Conservation (phyloP, 768 basidiomycete genomes). For the Fomitopsis serialis region DNA sequence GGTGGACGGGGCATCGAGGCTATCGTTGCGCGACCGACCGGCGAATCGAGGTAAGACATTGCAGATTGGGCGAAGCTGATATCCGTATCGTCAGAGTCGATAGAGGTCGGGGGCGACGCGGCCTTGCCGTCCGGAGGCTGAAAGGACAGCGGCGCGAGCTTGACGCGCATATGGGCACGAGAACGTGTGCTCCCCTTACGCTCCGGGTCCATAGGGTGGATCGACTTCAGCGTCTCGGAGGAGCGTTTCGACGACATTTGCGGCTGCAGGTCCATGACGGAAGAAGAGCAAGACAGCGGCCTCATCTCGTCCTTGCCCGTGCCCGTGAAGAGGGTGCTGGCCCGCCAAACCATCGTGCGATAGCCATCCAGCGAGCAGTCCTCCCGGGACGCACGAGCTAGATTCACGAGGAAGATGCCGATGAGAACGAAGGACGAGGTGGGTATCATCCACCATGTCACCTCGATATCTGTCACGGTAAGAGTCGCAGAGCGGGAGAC, state of each 20-base stretch:
- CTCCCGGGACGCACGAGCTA: slow-evolving; percentile 4
- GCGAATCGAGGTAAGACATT: slow-evolving; percentile 20
- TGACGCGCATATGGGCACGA: slow-evolving; percentile 3
- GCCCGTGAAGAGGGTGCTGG: slow-evolving; percentile 9
- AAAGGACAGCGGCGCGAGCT: slow-evolving; percentile 10
- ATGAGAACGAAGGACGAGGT: slow-evolving; percentile 10
- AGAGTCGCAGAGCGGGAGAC: slow-evolving; percentile 2
- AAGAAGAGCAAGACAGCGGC: not conserved
- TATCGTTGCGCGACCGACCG: slow-evolving; percentile 18
- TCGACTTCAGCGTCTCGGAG: slow-evolving; percentile 11
- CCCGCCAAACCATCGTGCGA: slow-evolving; percentile 11
- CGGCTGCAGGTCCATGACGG: slow-evolving; percentile 7
- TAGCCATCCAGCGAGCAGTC: slow-evolving; percentile 6
- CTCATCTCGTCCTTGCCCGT: slow-evolving; percentile 2
- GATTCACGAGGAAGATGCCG: slow-evolving; percentile 3
- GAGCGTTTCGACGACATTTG: not conserved
- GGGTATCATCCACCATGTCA: slow-evolving; percentile 10
- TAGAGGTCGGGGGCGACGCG: slow-evolving; percentile 5
- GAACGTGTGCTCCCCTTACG: slow-evolving; percentile 15
- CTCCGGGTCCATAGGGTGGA: slow-evolving; percentile 14
- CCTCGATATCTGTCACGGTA: slow-evolving; percentile 4
- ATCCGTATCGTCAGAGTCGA: slow-evolving; percentile 13
- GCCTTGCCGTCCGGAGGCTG: not conserved
- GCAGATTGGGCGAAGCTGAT: slow-evolving; percentile 20
- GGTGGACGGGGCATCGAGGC: slow-evolving; percentile 9